A percentile compares a stretch with the other conserved stretches of the same genome.
Conservation (phyloP, 768 basidiomycete genomes). For the Pleurotus tuber-regium region DNA sequence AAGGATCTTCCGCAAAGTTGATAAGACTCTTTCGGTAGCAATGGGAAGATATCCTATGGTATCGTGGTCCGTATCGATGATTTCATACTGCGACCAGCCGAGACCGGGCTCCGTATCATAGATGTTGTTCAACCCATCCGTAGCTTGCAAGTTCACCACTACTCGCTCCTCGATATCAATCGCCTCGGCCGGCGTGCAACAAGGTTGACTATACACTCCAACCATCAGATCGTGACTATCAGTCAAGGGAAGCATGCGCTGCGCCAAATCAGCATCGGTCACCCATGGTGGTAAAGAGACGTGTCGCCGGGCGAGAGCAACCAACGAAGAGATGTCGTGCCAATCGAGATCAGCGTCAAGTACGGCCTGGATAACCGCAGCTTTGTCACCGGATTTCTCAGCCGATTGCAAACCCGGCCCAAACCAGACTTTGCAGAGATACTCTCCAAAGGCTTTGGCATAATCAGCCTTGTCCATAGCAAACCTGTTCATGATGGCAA, state of each 20-base stretch:
- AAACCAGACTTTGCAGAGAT: background rate
- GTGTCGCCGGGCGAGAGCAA: constrained; percentile 1
- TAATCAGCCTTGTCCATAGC: background rate
- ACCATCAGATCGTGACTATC: background rate
- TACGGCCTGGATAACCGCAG: background rate
- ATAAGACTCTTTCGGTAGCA: background rate
- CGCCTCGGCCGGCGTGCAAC: background rate
- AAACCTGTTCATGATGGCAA: background rate
- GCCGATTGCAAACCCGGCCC: background rate
- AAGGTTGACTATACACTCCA: background rate
- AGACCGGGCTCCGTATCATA: constrained; percentile 1
- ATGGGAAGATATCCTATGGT: constrained; percentile 4
- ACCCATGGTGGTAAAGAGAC: background rate
- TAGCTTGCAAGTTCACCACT: constrained; percentile 6
- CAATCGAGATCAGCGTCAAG: constrained; percentile 10
- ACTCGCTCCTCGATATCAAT: constrained; percentile 9
- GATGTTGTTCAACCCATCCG: background rate
- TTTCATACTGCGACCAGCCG: constrained; percentile 10
- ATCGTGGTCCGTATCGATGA: constrained; percentile 8
- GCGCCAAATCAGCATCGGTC: background rate
- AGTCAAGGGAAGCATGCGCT: background rate
- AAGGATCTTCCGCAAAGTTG: background rate
- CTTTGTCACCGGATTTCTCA: background rate
- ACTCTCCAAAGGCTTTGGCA: background rate
- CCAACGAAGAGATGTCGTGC: constrained; percentile 4